A percentile compares a stretch with the other conserved stretches of the same genome.
phyloP scores from a whole-genome alignment of 2,329 filamentous ascomycete genomes.

The Ambrosiella beaveri region DNA sequence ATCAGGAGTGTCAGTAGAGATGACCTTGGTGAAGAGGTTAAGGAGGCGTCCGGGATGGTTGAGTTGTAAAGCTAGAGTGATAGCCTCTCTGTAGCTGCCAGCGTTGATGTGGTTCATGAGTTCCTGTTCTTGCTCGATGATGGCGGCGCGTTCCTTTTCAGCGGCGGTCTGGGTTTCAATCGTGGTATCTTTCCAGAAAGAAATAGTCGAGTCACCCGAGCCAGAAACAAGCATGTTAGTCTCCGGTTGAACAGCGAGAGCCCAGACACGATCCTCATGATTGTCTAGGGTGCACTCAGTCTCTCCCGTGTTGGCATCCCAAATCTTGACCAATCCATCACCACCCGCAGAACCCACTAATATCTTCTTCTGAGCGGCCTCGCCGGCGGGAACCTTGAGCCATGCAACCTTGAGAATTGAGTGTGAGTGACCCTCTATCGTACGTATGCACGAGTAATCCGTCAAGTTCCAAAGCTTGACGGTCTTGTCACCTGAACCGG shows the following conservation, averaged over 20 bases:
- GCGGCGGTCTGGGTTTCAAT: slow-evolving; percentile 59
- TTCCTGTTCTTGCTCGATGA: slow-evolving; percentile 87
- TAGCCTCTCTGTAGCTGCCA: slow-evolving; percentile 81
- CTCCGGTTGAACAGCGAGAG: slow-evolving; percentile 53
- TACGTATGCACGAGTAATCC: slow-evolving; percentile 82
- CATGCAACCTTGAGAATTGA: slow-evolving; percentile 87
- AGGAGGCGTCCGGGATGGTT: slow-evolving; percentile 86
- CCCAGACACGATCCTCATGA: slow-evolving; percentile 92
- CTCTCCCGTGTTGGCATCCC: slow-evolving; percentile 77
- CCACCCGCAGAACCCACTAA: slow-evolving; percentile 76
- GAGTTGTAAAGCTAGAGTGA: slow-evolving; percentile 76
- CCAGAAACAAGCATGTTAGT: slow-evolving; percentile 70
- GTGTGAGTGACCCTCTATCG: slow-evolving; percentile 92
- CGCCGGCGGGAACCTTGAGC: slow-evolving; percentile 39
- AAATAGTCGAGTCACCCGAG: slow-evolving; percentile 79
- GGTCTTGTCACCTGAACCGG: slow-evolving; percentile 89
- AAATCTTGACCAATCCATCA: slow-evolving; percentile 90
- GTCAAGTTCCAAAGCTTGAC: slow-evolving; percentile 86
- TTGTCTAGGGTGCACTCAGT: slow-evolving; percentile 84
- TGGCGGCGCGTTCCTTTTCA: slow-evolving; percentile 54
- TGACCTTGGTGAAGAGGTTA: slow-evolving; percentile 64
- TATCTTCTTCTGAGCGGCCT: slow-evolving; percentile 37
- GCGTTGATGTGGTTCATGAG: slow-evolving; percentile 82
- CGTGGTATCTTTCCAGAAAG: slow-evolving; percentile 91
- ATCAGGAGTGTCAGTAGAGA: slow-evolving; percentile 44